These are phyloP conservation scores for Talaromyces sp. DNA, from an alignment of 2,329 filamentous ascomycete species.

Conservation along the genomic window DNA sequence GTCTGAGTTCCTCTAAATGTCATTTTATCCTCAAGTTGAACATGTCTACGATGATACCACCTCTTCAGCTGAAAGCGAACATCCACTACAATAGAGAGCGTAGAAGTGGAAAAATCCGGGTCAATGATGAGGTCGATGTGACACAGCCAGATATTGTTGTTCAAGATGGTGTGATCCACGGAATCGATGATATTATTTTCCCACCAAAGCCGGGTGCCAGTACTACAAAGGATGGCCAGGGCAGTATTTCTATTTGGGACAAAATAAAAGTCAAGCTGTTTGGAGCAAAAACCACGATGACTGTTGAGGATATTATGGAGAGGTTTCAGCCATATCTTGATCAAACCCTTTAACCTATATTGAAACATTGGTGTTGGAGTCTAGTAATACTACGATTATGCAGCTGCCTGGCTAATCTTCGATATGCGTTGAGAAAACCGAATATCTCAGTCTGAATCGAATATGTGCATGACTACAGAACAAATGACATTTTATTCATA, in stretches of 20 bases:
- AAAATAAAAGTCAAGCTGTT: neutral
- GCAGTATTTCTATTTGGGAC: neutral
- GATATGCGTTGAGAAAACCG: neutral
- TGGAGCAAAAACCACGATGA: neutral
- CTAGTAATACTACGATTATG: neutral
- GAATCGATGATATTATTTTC: conserved; percentile 1
- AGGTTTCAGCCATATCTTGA: conserved; percentile 1
- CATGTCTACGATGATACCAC: neutral
- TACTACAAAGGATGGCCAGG: neutral
- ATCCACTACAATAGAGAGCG: neutral
- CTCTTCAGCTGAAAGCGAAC: neutral
- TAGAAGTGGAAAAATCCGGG: neutral
- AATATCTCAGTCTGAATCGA: too few species aligned
- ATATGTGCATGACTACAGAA: too few species aligned
- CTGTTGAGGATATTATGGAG: neutral
- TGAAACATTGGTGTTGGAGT: neutral
- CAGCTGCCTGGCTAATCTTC: neutral
- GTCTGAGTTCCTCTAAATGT: neutral
- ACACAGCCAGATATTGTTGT: conserved; percentile 1
- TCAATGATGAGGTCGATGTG: neutral
- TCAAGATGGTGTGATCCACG: conserved; percentile 2
- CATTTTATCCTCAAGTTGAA: neutral
- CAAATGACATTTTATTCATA: too few species aligned
- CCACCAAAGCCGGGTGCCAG: neutral
- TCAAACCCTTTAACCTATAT: neutral